These are phyloP conservation scores for Arachnomyces sp. DNA, from an alignment of 2,329 filamentous ascomycete species.

Conservation along the genomic window DNA sequence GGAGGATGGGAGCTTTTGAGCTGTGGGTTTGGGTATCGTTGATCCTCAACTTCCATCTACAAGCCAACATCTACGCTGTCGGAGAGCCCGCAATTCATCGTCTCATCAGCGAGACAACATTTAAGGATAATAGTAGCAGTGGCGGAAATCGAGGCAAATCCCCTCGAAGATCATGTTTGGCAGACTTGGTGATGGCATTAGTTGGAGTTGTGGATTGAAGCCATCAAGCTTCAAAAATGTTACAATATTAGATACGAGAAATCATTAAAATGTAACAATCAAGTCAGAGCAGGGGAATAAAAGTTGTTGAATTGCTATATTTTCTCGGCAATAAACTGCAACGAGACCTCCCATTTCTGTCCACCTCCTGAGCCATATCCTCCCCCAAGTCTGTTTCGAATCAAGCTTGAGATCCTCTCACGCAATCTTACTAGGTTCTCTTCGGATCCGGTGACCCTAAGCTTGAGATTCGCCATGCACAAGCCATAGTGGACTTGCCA, in stretches of 20 bases:
- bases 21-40: too few relatives aligned
- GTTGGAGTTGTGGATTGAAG: slow-evolving; percentile 12
- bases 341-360: slow-evolving; percentile 85
- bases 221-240: too few relatives aligned
- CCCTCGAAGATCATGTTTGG: slow-evolving; percentile 11
- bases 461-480: slow-evolving; percentile 88
- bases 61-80: too few relatives aligned
- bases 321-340: slow-evolving; percentile 61
- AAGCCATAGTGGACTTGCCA: slow-evolving; percentile 98
- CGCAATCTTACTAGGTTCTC: slow-evolving; percentile 65
- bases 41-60: too few relatives aligned
- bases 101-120: slow-evolving; percentile 14
- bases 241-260: too few relatives aligned
- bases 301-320: slow-evolving; percentile 20
- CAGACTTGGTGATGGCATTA: slow-evolving; percentile 14
- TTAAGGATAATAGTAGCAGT: slow-evolving; percentile 12
- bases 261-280: slow-evolving; percentile 4
- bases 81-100: slow-evolving; percentile 13
- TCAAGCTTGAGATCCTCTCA: slow-evolving; percentile 66
- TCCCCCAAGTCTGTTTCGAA: slow-evolving; percentile 79
- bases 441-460: slow-evolving; percentile 66
- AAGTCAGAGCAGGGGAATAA: neutral
- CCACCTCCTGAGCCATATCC: slow-evolving; percentile 68
- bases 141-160: slow-evolving; percentile 14
- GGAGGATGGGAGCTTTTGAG: too few relatives aligned